These are phyloP conservation scores for Kazachstania martiniae DNA, from an alignment of 805 yeast species.

Conservation along the genomic window DNA sequence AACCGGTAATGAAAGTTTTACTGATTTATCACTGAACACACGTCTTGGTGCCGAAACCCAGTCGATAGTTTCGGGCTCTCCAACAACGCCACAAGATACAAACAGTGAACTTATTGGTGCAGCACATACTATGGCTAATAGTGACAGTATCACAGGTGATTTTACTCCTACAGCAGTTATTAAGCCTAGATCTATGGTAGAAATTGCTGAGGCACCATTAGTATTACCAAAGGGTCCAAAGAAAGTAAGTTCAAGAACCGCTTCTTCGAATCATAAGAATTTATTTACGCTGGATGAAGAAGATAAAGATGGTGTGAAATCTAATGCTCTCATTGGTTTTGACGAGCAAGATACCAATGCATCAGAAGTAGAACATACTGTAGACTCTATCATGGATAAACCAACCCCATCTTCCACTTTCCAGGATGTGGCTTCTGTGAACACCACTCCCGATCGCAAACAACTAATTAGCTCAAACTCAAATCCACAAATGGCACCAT, in stretches of 20 bases:
- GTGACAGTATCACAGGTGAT: too few species aligned
- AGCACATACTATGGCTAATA: not conserved
- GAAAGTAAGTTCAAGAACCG: too few species aligned
- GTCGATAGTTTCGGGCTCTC: not conserved
- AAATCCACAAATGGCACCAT: not conserved
- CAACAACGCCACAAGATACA: not conserved
- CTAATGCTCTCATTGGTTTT: not conserved
- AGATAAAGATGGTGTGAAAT: not conserved
- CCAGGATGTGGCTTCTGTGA: too few species aligned
- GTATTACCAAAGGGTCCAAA: conserved; percentile 2
- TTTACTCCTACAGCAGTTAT: not conserved
- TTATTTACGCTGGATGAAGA: conserved; percentile 5
- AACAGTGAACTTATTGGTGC: not conserved
- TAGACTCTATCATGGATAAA: conserved; percentile 6
- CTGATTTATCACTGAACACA: not conserved
- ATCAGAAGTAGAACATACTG: conserved; percentile 1
- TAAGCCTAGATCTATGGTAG: conserved; percentile 19
- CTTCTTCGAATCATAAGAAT: too few species aligned
- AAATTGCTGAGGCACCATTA: conserved; percentile 14
- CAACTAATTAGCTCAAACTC: not conserved
- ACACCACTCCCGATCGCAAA: not conserved
- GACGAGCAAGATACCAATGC: not conserved
- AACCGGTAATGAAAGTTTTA: not conserved
- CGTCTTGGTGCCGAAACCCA: too few species aligned
- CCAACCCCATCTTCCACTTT: too few species aligned